These are phyloP conservation scores for Lachancea meyersii DNA, from an alignment of 805 yeast species.

Conservation along the genomic window DNA sequence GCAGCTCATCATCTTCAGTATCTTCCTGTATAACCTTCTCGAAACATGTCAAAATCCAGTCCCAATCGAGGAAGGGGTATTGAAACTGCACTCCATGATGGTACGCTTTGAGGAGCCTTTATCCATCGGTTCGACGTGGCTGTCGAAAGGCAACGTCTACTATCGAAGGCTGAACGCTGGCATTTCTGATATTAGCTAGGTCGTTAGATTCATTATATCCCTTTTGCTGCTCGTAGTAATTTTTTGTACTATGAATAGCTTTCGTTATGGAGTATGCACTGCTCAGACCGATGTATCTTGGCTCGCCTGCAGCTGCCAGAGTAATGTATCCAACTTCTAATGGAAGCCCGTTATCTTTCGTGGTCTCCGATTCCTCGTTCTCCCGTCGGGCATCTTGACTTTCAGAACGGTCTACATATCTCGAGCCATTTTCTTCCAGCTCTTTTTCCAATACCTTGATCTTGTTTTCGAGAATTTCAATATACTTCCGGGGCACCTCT, in stretches of 20 bases:
- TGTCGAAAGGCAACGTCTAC: not conserved
- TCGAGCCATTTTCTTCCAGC: not conserved
- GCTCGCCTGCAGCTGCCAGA: conserved; percentile 28
- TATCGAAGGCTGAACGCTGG: not conserved
- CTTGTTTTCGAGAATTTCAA: conserved; percentile 39
- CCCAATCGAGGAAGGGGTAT: conserved; percentile 34
- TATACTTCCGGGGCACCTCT: conserved; percentile 42
- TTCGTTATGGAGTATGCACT: conserved; percentile 32
- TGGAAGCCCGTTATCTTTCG: conserved; percentile 14
- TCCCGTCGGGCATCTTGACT: no score
- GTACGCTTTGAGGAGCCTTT: conserved; percentile 19
- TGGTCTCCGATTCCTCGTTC: not conserved
- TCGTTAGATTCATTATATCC: not conserved
- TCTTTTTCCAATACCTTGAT: conserved; percentile 9
- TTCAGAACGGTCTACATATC: no score
- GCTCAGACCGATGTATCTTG: conserved; percentile 29
- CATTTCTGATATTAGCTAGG: conserved; percentile 12
- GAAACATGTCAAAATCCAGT: conserved; percentile 17
- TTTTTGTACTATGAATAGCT: conserved; percentile 25
- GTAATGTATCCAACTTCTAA: conserved; percentile 31
- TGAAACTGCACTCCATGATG: conserved; percentile 32
- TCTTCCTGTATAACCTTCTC: conserved; percentile 18
- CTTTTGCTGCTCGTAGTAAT: conserved; percentile 14
- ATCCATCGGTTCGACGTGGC: conserved; percentile 10
- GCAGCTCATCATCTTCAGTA: conserved; percentile 13